Percentiles rank a stretch among this genome's conserved stretches.
These are phyloP conservation scores for Acer saccharum DNA, from an alignment of 345 rosid species.

Conservation along the genomic window DNA sequence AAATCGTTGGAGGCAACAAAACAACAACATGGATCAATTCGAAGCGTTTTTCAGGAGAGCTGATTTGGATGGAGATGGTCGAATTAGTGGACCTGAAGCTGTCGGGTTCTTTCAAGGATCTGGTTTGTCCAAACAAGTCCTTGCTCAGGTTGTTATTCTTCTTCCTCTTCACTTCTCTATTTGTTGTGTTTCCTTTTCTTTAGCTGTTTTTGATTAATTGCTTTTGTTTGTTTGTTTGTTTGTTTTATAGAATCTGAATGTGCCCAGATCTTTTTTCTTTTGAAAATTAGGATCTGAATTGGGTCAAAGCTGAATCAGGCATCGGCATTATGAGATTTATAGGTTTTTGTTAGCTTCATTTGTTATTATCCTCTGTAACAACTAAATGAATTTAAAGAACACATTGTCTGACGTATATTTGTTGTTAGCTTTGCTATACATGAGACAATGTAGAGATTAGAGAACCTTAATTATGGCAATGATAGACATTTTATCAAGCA, in stretches of 20 bases:
- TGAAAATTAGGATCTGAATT: constrained; percentile 4
- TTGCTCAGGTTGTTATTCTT: constrained; percentile 66
- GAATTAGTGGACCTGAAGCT: constrained; percentile 94
- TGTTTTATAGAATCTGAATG: not conserved
- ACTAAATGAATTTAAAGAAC: too few species aligned
- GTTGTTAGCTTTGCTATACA: too few species aligned
- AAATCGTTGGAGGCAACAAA: constrained; percentile 32
- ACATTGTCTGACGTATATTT: too few species aligned
- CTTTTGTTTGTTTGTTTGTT: not conserved
- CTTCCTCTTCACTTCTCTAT: not conserved
- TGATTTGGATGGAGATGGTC: constrained; percentile 94
- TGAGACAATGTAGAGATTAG: not conserved
- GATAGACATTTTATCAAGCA: not conserved
- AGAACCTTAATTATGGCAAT: not conserved
- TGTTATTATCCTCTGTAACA: too few species aligned
- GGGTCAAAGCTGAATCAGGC: constrained; percentile 2
- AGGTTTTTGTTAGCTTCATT: not conserved
- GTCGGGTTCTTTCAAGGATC: constrained; percentile 90
- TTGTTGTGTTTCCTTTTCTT: constrained; percentile 1
- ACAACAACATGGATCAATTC: constrained; percentile 71
- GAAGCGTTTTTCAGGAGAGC: constrained; percentile 85
- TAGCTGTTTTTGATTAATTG: not conserved
- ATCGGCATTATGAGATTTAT: not conserved
- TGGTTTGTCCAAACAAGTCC: constrained; percentile 80
- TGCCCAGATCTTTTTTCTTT: not conserved